Conservation (phyloP, 2,329 filamentous ascomycete genomes). For the Penicillium sp. region DNA sequence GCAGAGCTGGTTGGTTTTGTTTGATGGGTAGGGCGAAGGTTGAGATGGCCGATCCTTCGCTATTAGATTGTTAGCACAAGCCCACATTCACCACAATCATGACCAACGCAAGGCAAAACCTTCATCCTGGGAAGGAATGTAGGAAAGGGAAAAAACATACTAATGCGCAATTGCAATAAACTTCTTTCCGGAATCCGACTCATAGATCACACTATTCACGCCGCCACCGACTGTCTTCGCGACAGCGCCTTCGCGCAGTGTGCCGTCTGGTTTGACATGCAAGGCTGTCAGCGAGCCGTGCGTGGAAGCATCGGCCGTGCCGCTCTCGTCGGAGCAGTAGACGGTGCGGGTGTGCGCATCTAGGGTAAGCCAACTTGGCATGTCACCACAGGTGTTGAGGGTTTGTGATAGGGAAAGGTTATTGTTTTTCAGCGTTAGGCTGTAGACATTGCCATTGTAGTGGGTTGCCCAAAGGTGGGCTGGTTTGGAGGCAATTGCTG, state of each 20-base stretch:
- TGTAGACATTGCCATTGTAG: conserved; percentile 27
- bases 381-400: conserved; percentile 34
- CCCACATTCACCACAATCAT: neutral
- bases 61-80: conserved; percentile 15
- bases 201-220: conserved; percentile 38
- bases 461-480: conserved; percentile 24
- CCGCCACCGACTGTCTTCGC: conserved; percentile 30
- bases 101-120: neutral
- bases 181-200: conserved; percentile 22
- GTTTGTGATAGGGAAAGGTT: conserved; percentile 26
- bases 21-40: conserved; percentile 34
- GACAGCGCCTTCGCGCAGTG: conserved; percentile 24
- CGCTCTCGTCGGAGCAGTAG: conserved; percentile 40
- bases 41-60: conserved; percentile 34
- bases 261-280: conserved; percentile 18
- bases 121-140: neutral
- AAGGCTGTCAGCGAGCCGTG: conserved; percentile 35
- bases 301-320: conserved; percentile 20
- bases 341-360: conserved; percentile 28
- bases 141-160: conserved; percentile 25
- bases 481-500: neutral
- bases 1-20: conserved; percentile 21
- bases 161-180: conserved; percentile 42
- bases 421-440: conserved; percentile 14
- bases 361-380: conserved; percentile 41